A percentile compares a stretch with the other conserved stretches of the same genome.
Conservation (phyloP, 176 grass and related monocot species). For the Zea mays region DNA sequence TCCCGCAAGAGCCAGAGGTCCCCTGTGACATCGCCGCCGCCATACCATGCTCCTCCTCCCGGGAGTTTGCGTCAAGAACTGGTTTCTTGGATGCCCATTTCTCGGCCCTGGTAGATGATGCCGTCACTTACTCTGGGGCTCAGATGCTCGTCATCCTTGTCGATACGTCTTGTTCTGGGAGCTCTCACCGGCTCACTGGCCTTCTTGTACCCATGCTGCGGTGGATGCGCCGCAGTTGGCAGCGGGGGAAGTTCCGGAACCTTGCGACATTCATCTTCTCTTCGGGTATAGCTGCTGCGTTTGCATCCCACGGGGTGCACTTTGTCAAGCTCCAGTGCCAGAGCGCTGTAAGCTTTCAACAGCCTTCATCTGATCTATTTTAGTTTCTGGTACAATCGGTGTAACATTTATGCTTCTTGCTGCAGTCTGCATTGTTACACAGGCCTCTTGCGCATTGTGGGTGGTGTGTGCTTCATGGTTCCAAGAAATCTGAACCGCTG, state of each 20-base stretch:
- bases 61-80: constrained; percentile 43
- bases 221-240: constrained; percentile 46
- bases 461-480: constrained; percentile 56
- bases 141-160: constrained; percentile 53
- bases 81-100: constrained; percentile 42
- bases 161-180: constrained; percentile 42
- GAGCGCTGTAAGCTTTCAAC: constrained; percentile 52
- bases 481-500: constrained; percentile 38
- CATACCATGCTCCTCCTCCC: constrained; percentile 42
- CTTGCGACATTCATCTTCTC: constrained; percentile 54
- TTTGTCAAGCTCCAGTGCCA: constrained; percentile 50
- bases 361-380: not conserved
- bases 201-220: constrained; percentile 50
- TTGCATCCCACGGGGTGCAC: constrained; percentile 58
- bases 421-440: constrained; percentile 52
- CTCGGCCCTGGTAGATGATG: constrained; percentile 33
- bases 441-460: constrained; percentile 44
- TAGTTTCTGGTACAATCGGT: not conserved
- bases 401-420: constrained; percentile 29
- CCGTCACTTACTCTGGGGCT: not conserved
- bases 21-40: constrained; percentile 1
- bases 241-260: constrained; percentile 33
- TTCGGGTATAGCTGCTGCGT: constrained; percentile 16
- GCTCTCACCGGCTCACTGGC: constrained; percentile 39
- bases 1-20: not conserved